A percentile compares a stretch with the other conserved stretches of the same genome.
These are phyloP conservation scores for Carallia brachiata DNA, from an alignment of 345 rosid genomes.

Conservation along the genomic window DNA sequence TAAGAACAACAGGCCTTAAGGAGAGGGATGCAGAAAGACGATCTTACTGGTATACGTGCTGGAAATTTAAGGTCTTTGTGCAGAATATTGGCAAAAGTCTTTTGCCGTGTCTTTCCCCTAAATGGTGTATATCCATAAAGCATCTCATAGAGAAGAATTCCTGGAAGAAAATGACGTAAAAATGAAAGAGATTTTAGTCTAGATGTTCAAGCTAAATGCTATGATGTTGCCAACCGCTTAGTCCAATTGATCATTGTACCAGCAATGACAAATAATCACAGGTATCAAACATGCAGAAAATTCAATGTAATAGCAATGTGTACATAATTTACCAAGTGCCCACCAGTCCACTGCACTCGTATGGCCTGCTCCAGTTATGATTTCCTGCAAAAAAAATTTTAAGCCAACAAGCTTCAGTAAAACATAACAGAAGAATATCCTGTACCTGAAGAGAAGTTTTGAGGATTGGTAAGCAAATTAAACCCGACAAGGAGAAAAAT, in stretches of 20 bases:
- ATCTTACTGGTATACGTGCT: conserved; percentile 54
- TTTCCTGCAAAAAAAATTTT: conserved; percentile 53
- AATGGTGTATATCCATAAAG: conserved; percentile 95
- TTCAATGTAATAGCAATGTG: neutral
- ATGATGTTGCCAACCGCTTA: neutral
- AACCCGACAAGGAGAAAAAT: too few relatives aligned
- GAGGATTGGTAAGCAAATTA: neutral
- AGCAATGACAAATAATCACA: too few relatives aligned
- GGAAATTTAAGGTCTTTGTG: conserved; percentile 88
- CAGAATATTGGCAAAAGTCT: conserved; percentile 85
- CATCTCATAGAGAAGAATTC: conserved; percentile 91
- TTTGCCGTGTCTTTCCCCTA: conserved; percentile 92
- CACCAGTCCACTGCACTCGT: conserved; percentile 99
- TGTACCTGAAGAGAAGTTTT: neutral
- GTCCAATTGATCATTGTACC: neutral
- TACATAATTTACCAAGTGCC: conserved; percentile 73
- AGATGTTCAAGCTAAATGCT: neutral
- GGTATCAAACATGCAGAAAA: neutral
- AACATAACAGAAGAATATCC: neutral
- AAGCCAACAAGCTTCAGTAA: too few relatives aligned
- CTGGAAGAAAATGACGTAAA: conserved; percentile 24
- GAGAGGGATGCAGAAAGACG: neutral
- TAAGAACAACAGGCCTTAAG: neutral
- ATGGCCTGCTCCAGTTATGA: conserved; percentile 83
- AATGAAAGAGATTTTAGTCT: neutral